These are phyloP conservation scores for Umbelopsis sp. DNA, from an alignment of 192 early-diverging fungal genomes.

Conservation along the genomic window DNA sequence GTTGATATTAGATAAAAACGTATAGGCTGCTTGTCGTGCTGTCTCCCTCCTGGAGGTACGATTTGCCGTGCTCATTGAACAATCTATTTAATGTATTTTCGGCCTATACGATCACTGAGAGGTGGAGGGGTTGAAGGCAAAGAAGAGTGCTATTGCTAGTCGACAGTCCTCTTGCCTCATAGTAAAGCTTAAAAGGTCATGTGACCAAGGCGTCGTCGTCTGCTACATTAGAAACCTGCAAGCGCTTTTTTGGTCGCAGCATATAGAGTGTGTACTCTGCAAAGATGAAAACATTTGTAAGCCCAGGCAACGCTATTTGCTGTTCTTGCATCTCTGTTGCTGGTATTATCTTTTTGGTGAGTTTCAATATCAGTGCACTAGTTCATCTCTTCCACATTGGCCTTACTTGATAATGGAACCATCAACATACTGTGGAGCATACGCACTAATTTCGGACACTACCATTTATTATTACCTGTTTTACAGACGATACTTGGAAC, in stretches of 20 bases:
- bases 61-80: constrained; percentile 36
- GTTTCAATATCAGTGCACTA: constrained; percentile 14
- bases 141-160: too few species aligned
- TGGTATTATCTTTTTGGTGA: constrained; percentile 53
- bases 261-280: neutral
- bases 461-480: neutral
- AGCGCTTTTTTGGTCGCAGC: too few species aligned
- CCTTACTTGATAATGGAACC: too few species aligned
- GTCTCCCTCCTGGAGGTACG: constrained; percentile 27
- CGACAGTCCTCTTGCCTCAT: too few species aligned
- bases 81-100: neutral
- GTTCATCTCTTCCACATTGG: too few species aligned
- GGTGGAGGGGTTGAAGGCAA: too few species aligned
- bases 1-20: constrained; percentile 37
- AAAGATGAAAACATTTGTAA: constrained; percentile 55
- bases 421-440: neutral
- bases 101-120: too few species aligned
- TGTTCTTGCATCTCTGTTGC: constrained; percentile 49
- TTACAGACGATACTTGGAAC: constrained; percentile 37
- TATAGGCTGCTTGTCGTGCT: constrained; percentile 33
- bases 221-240: too few species aligned
- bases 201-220: neutral
- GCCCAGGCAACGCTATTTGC: constrained; percentile 46
- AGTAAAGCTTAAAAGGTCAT: neutral
- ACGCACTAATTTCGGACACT: neutral